phyloP scores from a whole-genome alignment of 1,139 yeast genomes.

The Geotrichum phurueaensis region DNA sequence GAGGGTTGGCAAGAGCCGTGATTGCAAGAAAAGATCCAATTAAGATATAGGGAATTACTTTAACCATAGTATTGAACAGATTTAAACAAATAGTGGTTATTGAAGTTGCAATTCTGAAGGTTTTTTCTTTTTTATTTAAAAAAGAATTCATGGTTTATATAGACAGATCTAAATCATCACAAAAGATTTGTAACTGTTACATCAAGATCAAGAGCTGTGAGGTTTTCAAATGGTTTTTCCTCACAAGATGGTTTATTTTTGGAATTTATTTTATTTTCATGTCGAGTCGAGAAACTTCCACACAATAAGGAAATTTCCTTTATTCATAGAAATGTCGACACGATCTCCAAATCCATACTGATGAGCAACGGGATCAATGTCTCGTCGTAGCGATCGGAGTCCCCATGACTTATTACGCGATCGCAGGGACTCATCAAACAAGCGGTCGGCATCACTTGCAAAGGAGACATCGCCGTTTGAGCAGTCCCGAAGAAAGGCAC shows the following conservation, averaged over 20 bases:
- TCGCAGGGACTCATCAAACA: conserved; percentile 7
- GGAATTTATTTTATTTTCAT: neutral
- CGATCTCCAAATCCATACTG: conserved; percentile 2
- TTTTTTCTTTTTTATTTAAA: neutral
- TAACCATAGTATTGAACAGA: neutral
- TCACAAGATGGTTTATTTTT: neutral
- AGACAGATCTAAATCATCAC: neutral
- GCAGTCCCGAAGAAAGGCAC: conserved; percentile 6
- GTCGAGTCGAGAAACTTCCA: neutral
- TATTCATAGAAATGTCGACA: conserved; percentile 4
- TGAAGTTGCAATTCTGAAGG: neutral
- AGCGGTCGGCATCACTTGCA: conserved; percentile 1
- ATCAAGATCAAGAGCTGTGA: neutral
- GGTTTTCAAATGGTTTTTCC: too few relatives aligned
- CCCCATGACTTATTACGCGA: conserved; percentile 8
- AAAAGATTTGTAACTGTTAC: neutral
- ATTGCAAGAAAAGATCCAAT: neutral
- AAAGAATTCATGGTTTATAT: neutral
- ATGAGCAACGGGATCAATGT: conserved; percentile 6
- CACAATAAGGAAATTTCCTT: conserved; percentile 2
- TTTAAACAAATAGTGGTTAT: neutral
- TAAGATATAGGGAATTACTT: neutral
- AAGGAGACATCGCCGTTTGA: neutral
- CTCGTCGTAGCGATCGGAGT: neutral
- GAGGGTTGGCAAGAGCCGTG: neutral